A percentile compares a stretch with the other conserved stretches of the same genome.
These are phyloP conservation scores for Nicotiana knightiana DNA, from an alignment of 257 asterid genomes.

Conservation along the genomic window DNA sequence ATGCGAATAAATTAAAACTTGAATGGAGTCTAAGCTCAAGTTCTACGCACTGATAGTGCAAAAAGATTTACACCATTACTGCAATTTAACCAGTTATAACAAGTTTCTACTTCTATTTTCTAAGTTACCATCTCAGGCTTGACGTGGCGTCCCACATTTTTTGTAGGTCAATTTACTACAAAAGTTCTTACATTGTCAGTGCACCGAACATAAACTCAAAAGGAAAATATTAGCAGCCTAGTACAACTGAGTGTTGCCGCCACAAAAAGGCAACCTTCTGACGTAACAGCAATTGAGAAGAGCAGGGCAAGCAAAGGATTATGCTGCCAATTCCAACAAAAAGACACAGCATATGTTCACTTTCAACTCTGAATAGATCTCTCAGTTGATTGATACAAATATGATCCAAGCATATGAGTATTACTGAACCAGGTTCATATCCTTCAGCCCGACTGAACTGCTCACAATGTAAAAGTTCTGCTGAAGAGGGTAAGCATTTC, in stretches of 20 bases:
- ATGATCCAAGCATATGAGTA: neutral
- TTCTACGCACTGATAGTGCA: neutral
- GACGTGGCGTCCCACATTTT: neutral
- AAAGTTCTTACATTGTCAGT: neutral
- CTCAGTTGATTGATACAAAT: neutral
- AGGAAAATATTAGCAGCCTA: neutral
- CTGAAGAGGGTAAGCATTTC: neutral
- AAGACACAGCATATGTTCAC: neutral
- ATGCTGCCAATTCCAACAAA: neutral
- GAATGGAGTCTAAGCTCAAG: neutral
- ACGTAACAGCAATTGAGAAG: neutral
- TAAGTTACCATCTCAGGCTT: neutral
- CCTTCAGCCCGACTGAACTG: neutral
- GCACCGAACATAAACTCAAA: neutral
- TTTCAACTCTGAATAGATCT: neutral
- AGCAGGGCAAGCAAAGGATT: neutral
- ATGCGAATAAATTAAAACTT: no score
- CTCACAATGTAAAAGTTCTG: neutral
- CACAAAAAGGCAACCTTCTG: neutral
- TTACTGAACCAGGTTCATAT: neutral
- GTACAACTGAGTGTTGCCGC: neutral
- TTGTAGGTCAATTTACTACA: neutral
- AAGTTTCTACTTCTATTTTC: neutral
- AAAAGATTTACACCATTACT: neutral
- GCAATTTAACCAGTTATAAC: neutral